Evolutionary conservation across 2,329 filamentous ascomycete species (phyloP), one percentile per base, ranked within the genome.

Genomic region (Colletotrichum horii): DNA sequence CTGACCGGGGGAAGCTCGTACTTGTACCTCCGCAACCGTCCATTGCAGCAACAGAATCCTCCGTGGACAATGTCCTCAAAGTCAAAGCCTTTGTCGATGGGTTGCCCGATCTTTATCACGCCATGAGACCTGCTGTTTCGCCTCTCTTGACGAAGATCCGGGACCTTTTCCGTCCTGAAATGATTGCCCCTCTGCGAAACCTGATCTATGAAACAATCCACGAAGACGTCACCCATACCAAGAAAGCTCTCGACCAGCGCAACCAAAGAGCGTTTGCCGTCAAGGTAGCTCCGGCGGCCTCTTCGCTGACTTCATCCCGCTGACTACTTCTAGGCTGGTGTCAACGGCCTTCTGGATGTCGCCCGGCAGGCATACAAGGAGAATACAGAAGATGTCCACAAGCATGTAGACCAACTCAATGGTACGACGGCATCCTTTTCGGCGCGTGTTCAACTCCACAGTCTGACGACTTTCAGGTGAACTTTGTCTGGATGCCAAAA

Each of bases 221-320:
- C 77, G 90, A 94, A 11, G 94, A 98, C 81, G 94, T 96, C 0
- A 91, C 89, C 0, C 97, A 94, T 79, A 94, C 95, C 74, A 94
- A 90, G 62, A 92, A 93, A 26, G 94, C 97, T 1, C 88, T 98
- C 6, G 96, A 98, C 77, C 88, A 98, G 72, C 91, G 96, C 16
- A 98, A 98, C 76, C 96, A 98, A 82, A 90, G 96, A 77, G 95
- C 94, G 1, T 98, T 97, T 85, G 96, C 96, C 26, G 93, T 98
- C 36, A 97, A 94, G 86, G 92, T 93, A 80, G 73, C n/a, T 58
- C 7, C 30, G 36, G 14, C 19, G 28, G 16, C 8, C 2, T 16
- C 16, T 34, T 66, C 26, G 30, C 12, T 38, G 34, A 3, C n/a
- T 9, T 34, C 11, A 28, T 24, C 14, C 6, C 8, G 19, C 38